Conservation (phyloP, 2,329 filamentous ascomycete genomes). For the Hypoxylon sp. region DNA sequence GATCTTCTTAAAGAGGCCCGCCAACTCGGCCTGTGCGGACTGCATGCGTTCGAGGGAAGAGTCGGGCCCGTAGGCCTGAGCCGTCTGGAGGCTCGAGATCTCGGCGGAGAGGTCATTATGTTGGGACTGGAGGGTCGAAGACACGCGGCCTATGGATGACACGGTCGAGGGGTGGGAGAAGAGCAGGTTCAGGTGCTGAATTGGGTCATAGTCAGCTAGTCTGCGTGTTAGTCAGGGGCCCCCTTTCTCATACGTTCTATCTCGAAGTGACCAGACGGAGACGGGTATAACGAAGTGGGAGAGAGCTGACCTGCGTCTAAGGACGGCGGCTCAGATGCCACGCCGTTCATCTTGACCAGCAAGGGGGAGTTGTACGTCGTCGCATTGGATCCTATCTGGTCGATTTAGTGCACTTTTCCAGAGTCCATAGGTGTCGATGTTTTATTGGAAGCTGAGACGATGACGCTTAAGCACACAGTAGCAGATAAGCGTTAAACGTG, state of each 20-base stretch:
- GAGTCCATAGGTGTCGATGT: slow-evolving; percentile 15
- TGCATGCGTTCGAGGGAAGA: slow-evolving; percentile 93
- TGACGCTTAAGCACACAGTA: slow-evolving; percentile 6
- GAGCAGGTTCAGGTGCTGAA: slow-evolving; percentile 91
- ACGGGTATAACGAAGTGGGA: neutral
- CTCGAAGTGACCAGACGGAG: neutral
- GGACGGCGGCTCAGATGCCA: slow-evolving; percentile 53
- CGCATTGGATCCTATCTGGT: slow-evolving; percentile 25
- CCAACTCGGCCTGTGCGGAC: slow-evolving; percentile 88
- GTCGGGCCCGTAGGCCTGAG: slow-evolving; percentile 86
- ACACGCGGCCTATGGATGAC: slow-evolving; percentile 79
- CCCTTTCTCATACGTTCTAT: slow-evolving; percentile 43
- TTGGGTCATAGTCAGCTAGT: slow-evolving; percentile 85
- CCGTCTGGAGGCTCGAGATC: slow-evolving; percentile 78
- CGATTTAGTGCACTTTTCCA: slow-evolving; percentile 6
- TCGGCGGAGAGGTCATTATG: slow-evolving; percentile 85
- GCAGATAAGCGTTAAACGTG: slow-evolving; percentile 10
- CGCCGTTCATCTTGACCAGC: slow-evolving; percentile 56
- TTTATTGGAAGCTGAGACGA: slow-evolving; percentile 19
- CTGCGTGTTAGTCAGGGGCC: slow-evolving; percentile 26
- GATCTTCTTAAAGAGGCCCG: slow-evolving; percentile 92
- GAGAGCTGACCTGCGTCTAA: slow-evolving; percentile 59
- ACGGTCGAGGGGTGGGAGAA: slow-evolving; percentile 92
- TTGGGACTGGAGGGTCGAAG: slow-evolving; percentile 77
- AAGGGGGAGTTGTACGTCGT: slow-evolving; percentile 11